These are phyloP conservation scores for Penicillium decumbens DNA, from an alignment of 2,329 filamentous ascomycete species.

Conservation along the genomic window DNA sequence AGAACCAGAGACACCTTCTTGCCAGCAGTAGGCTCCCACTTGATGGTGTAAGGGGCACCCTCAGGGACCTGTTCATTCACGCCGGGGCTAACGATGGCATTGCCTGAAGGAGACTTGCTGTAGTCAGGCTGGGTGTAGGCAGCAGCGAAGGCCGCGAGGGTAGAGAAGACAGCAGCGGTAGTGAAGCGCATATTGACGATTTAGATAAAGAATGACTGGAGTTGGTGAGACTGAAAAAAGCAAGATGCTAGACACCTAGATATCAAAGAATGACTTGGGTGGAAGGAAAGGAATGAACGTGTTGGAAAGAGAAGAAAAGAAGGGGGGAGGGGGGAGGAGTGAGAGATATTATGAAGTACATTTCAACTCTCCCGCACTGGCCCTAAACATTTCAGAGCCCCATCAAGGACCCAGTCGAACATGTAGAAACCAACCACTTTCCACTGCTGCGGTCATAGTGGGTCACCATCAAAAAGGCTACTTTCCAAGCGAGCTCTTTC, in stretches of 20 bases:
- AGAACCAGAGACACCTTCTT: slow-evolving; percentile 54
- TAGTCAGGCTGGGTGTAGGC: slow-evolving; percentile 38
- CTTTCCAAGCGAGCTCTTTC: slow-evolving; percentile 4
- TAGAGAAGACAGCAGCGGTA: slow-evolving; percentile 32
- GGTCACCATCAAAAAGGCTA: slow-evolving; percentile 5
- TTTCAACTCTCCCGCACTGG: slow-evolving; percentile 5
- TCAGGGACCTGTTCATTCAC: slow-evolving; percentile 53
- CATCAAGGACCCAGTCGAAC: slow-evolving; percentile 2
- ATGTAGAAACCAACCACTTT: background rate
- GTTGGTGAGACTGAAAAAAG: slow-evolving; percentile 17
- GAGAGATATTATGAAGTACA: slow-evolving; percentile 4
- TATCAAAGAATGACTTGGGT: slow-evolving; percentile 21
- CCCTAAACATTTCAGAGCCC: slow-evolving; percentile 3
- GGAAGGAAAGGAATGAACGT: slow-evolving; percentile 13
- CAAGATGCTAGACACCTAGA: slow-evolving; percentile 9
- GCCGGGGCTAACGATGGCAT: slow-evolving; percentile 52
- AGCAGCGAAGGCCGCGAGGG: slow-evolving; percentile 38
- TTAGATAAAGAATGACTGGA: slow-evolving; percentile 26
- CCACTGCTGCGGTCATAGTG: background rate
- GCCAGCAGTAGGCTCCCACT: slow-evolving; percentile 47
- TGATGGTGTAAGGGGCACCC: slow-evolving; percentile 55
- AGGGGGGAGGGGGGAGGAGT: slow-evolving; percentile 11
- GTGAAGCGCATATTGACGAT: slow-evolving; percentile 39
- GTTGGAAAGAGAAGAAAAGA: slow-evolving; percentile 12
- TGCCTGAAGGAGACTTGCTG: slow-evolving; percentile 43